phyloP scores from a whole-genome alignment of 176 grass and related monocot species.

The Luzula sylvatica region DNA sequence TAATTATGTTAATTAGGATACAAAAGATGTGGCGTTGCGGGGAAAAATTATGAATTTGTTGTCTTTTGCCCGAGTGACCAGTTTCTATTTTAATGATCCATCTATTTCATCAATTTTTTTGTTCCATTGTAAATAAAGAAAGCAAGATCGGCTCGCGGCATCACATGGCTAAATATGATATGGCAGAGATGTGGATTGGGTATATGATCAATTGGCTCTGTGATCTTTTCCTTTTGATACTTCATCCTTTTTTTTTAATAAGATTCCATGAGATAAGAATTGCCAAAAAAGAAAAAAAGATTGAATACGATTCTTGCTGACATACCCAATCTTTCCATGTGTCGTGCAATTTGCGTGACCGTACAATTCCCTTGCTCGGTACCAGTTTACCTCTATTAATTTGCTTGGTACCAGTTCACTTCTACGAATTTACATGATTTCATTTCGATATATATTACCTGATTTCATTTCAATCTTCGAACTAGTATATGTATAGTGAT shows the following conservation, averaged over 20 bases:
- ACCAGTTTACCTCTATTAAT: too few species aligned
- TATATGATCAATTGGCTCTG: conserved; percentile 13
- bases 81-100: not conserved
- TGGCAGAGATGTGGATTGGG: conserved; percentile 10
- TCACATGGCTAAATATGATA: not conserved
- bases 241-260: conserved; percentile 3
- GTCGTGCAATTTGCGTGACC: conserved; percentile 3
- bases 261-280: conserved; percentile 6
- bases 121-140: not conserved
- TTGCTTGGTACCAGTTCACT: too few species aligned
- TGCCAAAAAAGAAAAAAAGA: conserved; percentile 9
- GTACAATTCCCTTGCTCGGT: not conserved
- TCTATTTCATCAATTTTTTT: not conserved
- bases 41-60: too few species aligned
- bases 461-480: too few species aligned
- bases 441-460: too few species aligned
- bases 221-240: conserved; percentile 2
- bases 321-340: not conserved
- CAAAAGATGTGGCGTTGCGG: too few species aligned
- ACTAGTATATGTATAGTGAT: too few species aligned
- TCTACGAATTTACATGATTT: too few species aligned
- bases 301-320: conserved; percentile 16
- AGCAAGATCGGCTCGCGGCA: conserved; percentile 28
- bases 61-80: too few species aligned
- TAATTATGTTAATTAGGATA: too few species aligned